Evolutionary conservation across 2,329 filamentous ascomycete genomes (phyloP), one percentile per base, ranked within the genome.

Genomic region (Diplodia seriata): DNA sequence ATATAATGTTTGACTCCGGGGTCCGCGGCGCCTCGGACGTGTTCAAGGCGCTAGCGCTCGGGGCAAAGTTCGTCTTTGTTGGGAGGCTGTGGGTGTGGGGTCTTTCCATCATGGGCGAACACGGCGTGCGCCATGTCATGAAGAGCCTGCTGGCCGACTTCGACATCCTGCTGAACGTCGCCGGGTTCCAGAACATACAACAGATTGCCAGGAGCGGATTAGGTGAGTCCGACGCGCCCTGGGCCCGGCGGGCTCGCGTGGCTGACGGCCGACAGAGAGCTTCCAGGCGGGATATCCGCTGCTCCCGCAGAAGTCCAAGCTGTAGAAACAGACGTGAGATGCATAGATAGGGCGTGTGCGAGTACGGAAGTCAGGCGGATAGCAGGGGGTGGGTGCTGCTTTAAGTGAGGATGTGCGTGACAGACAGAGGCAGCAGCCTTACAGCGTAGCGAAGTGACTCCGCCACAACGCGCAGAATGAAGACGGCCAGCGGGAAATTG

Each of bases 81-180:
- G 87, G 88, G 0, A 75, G 88, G 5, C 80, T 89, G 3, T 89
- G 85, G 82, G 81, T 90, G 26, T 90, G 84, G 82, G 87, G 84
- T 0, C 73, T 90, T 11, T 82, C 82, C 50, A 87, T 88, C 67
- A 85, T 85, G 76, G 87, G 87, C 12, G 86, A 89, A 74, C 77
- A 84, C 36, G 87, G 87, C 1, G 87, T 89, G 1, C 76, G 85
- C 0, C 87, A 89, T 76, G 85, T 89, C 8, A 84, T 89, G 81
- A 87, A 86, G 76, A 81, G 81, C n/a, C 74, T 90, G 31, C 75
- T 90, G 62, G 87, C 86, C 0, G 87, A 90, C 66, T 82, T 89
- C 40, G 86, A 90, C 73, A 88, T 89, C 53, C 69, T 88, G 68
- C 85, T 90, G 83, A 86, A 85, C 59, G 84, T 87, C 1, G 84